Percentiles rank a stretch among this genome's conserved stretches.
These are phyloP conservation scores for Ephemerocybe angulata DNA, from an alignment of 768 basidiomycete species.

Conservation along the genomic window DNA sequence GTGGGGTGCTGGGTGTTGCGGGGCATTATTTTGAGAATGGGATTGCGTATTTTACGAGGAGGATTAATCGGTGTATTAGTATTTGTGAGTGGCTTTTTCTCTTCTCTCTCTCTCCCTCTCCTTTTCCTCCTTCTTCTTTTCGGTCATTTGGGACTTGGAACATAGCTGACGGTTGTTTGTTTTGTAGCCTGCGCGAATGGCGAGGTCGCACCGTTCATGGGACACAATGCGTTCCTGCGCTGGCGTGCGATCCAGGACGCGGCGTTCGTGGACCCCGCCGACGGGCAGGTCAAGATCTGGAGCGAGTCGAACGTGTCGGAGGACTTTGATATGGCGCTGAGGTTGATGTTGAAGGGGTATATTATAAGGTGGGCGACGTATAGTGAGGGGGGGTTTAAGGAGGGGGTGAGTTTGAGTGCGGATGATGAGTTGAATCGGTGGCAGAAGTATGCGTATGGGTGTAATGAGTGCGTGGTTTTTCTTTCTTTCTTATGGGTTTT, in stretches of 20 bases:
- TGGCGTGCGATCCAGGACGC: conserved; percentile 89
- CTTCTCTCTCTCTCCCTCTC: conserved; percentile 13
- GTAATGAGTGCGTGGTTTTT: conserved; percentile 51
- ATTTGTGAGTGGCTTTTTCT: conserved; percentile 49
- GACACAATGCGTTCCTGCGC: conserved; percentile 80
- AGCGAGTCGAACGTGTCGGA: conserved; percentile 74
- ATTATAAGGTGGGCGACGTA: conserved; percentile 84
- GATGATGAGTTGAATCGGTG: conserved; percentile 90
- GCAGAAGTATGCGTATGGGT: conserved; percentile 75
- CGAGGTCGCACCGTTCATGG: conserved; percentile 79
- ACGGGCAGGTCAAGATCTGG: conserved; percentile 73
- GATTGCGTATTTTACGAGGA: conserved; percentile 77
- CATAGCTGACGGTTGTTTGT: too few relatives aligned
- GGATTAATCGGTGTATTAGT: conserved; percentile 73
- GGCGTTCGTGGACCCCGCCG: conserved; percentile 61
- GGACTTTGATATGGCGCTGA: conserved; percentile 78
- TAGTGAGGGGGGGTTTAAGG: conserved; percentile 81
- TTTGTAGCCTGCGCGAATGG: conserved; percentile 72
- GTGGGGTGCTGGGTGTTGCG: conserved; percentile 82
- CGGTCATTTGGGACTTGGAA: too few relatives aligned
- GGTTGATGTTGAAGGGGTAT: conserved; percentile 60
- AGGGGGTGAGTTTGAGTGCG: conserved; percentile 83
- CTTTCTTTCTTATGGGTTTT: too few relatives aligned
- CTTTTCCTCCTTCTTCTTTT: background rate
- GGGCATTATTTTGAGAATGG: conserved; percentile 90